Evolutionary conservation across 768 basidiomycete genomes (phyloP).

Genomic region (Termitomyces sp.): DNA sequence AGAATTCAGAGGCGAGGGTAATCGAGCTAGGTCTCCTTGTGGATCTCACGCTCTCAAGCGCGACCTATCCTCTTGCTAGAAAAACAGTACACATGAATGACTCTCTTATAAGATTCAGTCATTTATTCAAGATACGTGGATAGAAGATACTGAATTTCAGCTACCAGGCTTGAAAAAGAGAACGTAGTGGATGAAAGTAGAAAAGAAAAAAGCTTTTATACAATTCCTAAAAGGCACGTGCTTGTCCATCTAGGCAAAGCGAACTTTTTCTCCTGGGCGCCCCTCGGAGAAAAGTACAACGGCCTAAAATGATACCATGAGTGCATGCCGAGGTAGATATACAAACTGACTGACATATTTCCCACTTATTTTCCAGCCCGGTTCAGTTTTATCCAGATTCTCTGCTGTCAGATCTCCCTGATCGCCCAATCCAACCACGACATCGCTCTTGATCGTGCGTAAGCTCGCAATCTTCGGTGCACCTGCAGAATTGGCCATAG

Average conservation of each 20-base stretch:
- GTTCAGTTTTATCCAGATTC: constrained; percentile 75
- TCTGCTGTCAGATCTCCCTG: constrained; percentile 69
- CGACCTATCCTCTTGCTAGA: neutral
- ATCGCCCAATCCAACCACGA: constrained; percentile 79
- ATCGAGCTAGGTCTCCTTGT: neutral
- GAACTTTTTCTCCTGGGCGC: constrained; percentile 82
- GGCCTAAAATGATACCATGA: constrained; percentile 41
- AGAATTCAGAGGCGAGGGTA: neutral
- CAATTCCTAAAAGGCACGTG: neutral
- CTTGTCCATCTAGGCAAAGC: constrained; percentile 44
- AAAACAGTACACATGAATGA: too few species aligned
- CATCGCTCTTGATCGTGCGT: constrained; percentile 92
- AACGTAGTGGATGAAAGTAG: neutral
- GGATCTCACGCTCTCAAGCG: neutral
- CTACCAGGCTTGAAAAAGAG: neutral
- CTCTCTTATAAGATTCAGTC: too few species aligned
- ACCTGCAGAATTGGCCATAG: constrained; percentile 84
- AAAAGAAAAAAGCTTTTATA: neutral
- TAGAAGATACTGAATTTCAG: too few species aligned
- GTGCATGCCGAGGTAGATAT: neutral
- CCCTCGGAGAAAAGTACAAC: constrained; percentile 85
- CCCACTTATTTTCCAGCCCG: constrained; percentile 96
- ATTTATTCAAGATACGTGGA: too few species aligned
- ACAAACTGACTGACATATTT: constrained; percentile 71
- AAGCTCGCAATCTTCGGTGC: constrained; percentile 84